phyloP scores from a whole-genome alignment of 176 grass and related monocot genomes.

The Oryza coarctata region DNA sequence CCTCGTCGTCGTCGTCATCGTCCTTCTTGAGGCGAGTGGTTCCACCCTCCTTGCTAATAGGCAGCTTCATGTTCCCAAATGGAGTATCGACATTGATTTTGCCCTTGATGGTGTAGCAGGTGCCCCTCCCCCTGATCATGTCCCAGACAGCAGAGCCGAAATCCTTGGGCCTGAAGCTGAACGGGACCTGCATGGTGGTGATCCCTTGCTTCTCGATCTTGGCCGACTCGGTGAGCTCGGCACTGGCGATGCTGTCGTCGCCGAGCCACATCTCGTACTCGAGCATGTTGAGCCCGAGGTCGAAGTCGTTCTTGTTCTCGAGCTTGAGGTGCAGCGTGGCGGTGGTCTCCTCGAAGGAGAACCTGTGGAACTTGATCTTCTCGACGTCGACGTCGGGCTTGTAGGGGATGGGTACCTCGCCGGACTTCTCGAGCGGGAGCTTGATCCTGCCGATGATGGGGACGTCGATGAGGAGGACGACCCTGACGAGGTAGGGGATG shows the following conservation, averaged over 20 bases:
- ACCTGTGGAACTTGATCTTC: constrained; percentile 85
- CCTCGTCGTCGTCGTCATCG: constrained; percentile 47
- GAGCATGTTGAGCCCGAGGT: constrained; percentile 67
- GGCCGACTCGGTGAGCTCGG: constrained; percentile 65
- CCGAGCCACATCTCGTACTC: constrained; percentile 91
- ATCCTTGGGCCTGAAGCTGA: constrained; percentile 90
- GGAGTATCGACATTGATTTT: constrained; percentile 92
- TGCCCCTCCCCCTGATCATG: constrained; percentile 90
- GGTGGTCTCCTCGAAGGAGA: constrained; percentile 86
- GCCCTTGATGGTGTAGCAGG: constrained; percentile 81
- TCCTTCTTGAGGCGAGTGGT: constrained; percentile 86
- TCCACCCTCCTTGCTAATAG: constrained; percentile 81
- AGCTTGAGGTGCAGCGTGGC: constrained; percentile 87
- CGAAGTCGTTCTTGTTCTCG: constrained; percentile 99
- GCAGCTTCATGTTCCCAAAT: constrained; percentile 90
- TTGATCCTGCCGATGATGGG: constrained; percentile 82
- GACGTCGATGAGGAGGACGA: constrained; percentile 79
- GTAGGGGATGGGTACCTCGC: constrained; percentile 86
- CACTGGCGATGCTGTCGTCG: constrained; percentile 66
- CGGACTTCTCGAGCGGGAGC: constrained; percentile 77
- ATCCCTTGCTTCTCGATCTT: constrained; percentile 84
- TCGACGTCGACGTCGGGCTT: constrained; percentile 94
- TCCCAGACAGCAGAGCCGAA: constrained; percentile 95
- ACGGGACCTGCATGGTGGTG: constrained; percentile 72
- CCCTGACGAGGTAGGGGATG: constrained; percentile 85